Percentiles rank a stretch among this genome's conserved stretches.
These are phyloP conservation scores for Apiotrichum veenhuisii DNA, from an alignment of 1,284 basidiomycete genomes.

Conservation along the genomic window DNA sequence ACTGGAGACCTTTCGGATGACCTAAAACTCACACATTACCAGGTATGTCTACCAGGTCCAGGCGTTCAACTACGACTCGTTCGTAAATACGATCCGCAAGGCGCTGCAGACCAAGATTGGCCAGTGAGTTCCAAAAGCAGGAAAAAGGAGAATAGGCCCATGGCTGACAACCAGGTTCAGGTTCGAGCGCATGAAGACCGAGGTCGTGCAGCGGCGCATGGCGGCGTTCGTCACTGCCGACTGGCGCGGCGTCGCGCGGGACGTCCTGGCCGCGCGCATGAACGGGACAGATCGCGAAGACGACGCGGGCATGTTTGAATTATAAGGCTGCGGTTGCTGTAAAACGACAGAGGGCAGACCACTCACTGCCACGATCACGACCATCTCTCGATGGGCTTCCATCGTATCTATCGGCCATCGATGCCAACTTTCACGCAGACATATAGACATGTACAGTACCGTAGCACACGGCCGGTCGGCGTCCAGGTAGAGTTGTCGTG, in stretches of 20 bases:
- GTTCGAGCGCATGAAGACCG: constrained; percentile 11
- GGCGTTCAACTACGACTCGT: constrained; percentile 20
- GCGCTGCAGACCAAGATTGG: constrained; percentile 20
- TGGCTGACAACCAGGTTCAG: neutral
- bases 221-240: constrained; percentile 18
- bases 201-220: constrained; percentile 18
- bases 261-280: constrained; percentile 18
- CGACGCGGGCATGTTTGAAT: constrained; percentile 1
- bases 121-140: constrained; percentile 10
- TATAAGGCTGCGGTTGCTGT: too few species aligned
- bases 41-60: constrained; percentile 24
- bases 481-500: too few species aligned
- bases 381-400: too few species aligned
- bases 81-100: constrained; percentile 20
- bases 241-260: constrained; percentile 21
- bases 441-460: too few species aligned
- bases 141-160: neutral
- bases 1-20: neutral
- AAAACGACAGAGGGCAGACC: too few species aligned
- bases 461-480: too few species aligned
- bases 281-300: constrained; percentile 15
- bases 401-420: too few species aligned
- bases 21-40: too few species aligned
- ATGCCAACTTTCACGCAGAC: too few species aligned
- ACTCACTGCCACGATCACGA: too few species aligned